phyloP scores from a whole-genome alignment of 805 yeast species.

The Priceomyces castillae region DNA sequence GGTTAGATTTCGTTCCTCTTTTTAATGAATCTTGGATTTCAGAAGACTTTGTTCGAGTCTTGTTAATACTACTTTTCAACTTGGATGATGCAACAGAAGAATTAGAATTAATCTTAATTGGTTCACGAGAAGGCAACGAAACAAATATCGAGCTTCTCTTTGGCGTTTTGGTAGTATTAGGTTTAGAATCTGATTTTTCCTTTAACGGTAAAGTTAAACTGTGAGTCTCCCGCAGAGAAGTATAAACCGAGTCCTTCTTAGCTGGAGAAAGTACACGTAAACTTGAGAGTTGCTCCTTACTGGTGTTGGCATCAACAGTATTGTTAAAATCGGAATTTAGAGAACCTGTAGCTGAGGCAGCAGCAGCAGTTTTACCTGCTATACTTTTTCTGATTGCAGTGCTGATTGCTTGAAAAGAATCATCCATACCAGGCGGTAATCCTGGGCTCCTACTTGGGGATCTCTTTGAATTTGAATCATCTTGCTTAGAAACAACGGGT shows the following conservation, averaged over 20 bases:
- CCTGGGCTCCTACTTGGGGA: conserved; percentile 1
- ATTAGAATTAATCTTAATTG: conserved; percentile 25
- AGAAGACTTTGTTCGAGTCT: background rate
- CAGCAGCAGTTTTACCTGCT: conserved; percentile 26
- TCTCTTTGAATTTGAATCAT: background rate
- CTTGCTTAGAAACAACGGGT: conserved; percentile 14
- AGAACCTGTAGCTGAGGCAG: background rate
- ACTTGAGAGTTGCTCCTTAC: background rate
- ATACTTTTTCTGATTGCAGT: conserved; percentile 46
- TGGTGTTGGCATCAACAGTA: conserved; percentile 2
- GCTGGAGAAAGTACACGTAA: background rate
- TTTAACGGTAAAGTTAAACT: background rate
- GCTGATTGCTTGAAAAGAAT: conserved; percentile 48
- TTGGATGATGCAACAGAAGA: conserved; percentile 1
- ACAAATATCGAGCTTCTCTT: conserved; percentile 34
- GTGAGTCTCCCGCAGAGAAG: background rate
- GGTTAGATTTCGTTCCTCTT: background rate
- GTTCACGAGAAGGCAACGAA: conserved; percentile 38
- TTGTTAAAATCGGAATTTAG: background rate
- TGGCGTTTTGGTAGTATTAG: conserved; percentile 21
- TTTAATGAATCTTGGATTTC: background rate
- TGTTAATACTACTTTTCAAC: background rate
- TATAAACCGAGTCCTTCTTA: background rate
- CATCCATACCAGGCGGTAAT: conserved; percentile 20
- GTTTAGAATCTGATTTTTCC: background rate